These are phyloP conservation scores for Aspergillus alliaceus DNA, from an alignment of 2,329 filamentous ascomycete genomes.

Conservation along the genomic window DNA sequence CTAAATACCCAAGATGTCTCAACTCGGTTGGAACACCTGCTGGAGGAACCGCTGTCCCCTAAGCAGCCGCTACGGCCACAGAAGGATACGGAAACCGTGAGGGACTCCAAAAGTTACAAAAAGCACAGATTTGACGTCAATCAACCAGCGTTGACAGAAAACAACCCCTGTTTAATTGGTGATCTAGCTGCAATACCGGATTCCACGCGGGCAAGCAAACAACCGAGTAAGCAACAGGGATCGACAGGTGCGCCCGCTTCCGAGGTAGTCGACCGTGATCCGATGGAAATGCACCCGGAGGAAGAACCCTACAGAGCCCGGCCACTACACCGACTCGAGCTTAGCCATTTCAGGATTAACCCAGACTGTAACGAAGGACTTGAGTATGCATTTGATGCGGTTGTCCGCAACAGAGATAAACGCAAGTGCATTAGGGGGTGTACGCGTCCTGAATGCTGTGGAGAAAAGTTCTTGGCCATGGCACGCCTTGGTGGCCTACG, in stretches of 20 bases:
- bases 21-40: conserved; percentile 32
- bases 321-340: conserved; percentile 57
- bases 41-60: conserved; percentile 28
- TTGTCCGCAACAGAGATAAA: conserved; percentile 68
- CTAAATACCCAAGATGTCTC: background rate
- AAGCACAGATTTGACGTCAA: background rate
- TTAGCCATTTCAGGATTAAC: conserved; percentile 82
- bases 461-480: conserved; percentile 67
- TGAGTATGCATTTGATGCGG: conserved; percentile 71
- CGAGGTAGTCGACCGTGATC: background rate
- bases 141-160: background rate
- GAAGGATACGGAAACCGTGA: background rate
- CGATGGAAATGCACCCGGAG: conserved; percentile 20
- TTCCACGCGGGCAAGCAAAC: background rate
- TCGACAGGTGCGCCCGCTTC: background rate
- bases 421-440: conserved; percentile 74
- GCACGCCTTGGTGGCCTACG: conserved; percentile 48
- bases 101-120: background rate
- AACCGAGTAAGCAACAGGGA: background rate
- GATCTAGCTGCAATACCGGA: background rate
- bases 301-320: conserved; percentile 57
- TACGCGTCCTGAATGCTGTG: conserved; percentile 73
- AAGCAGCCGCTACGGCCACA: conserved; percentile 18
- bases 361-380: conserved; percentile 68
- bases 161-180: background rate